These are phyloP conservation scores for Pseudogymnoascus sp. DNA, from an alignment of 2,329 filamentous ascomycete genomes.

Conservation along the genomic window DNA sequence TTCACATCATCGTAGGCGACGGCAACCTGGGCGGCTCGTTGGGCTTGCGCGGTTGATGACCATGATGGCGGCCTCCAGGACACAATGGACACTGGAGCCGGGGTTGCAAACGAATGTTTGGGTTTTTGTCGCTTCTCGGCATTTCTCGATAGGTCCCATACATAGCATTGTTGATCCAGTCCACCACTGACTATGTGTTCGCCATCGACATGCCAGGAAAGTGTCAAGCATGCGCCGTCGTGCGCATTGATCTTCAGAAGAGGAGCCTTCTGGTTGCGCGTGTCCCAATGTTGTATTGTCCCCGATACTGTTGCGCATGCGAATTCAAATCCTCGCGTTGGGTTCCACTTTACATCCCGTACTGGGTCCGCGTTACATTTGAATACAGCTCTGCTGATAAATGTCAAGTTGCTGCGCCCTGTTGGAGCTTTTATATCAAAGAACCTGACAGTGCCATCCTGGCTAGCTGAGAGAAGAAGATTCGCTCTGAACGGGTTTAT, in stretches of 20 bases:
- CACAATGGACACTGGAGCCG: constrained; percentile 49
- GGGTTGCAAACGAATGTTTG: constrained; percentile 51
- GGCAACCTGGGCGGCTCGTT: constrained; percentile 52
- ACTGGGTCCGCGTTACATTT: constrained; percentile 46
- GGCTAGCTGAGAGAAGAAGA: constrained; percentile 52
- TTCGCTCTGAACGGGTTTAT: constrained; percentile 51
- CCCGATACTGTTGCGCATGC: constrained; percentile 57
- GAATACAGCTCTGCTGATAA: constrained; percentile 29
- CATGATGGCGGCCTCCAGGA: constrained; percentile 57
- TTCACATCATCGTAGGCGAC: constrained; percentile 52
- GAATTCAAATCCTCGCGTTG: constrained; percentile 51
- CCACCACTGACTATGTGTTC: constrained; percentile 57
- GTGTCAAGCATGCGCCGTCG: constrained; percentile 48
- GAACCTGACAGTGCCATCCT: constrained; percentile 53
- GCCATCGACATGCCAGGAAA: constrained; percentile 61
- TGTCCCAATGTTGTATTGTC: constrained; percentile 55
- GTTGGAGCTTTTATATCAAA: constrained; percentile 45
- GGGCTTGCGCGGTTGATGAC: constrained; percentile 54
- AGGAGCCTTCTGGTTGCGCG: constrained; percentile 45
- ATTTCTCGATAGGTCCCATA: constrained; percentile 54
- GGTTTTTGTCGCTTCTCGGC: constrained; percentile 57
- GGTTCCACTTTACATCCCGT: constrained; percentile 57
- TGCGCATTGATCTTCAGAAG: constrained; percentile 53
- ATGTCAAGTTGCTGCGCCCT: constrained; percentile 39
- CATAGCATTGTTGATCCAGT: constrained; percentile 50